phyloP scores from a whole-genome alignment of 2,329 filamentous ascomycete genomes.

The Cladobotryum mycophilum region DNA sequence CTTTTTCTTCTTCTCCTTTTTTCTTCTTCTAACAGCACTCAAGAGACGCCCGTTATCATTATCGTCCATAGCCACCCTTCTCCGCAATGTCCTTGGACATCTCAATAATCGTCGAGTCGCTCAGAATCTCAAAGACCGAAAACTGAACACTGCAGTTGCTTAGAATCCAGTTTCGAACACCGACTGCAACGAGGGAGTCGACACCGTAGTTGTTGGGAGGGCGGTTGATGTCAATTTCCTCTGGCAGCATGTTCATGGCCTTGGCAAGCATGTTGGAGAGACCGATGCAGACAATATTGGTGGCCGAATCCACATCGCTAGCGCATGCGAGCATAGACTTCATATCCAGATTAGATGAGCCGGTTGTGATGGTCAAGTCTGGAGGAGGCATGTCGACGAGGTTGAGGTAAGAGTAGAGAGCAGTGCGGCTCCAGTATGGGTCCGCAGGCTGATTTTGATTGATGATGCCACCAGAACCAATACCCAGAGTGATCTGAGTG shows the following conservation, averaged over 20 bases:
- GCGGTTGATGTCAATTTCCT: constrained; percentile 37
- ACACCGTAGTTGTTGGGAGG: constrained; percentile 42
- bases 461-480: constrained; percentile 49
- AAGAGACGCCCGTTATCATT: not conserved
- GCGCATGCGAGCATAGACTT: constrained; percentile 28
- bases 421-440: constrained; percentile 48
- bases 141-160: constrained; percentile 38
- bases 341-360: constrained; percentile 19
- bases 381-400: constrained; percentile 38
- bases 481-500: constrained; percentile 44
- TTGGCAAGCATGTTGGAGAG: constrained; percentile 37
- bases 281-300: constrained; percentile 29
- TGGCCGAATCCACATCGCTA: constrained; percentile 22
- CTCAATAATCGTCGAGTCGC: constrained; percentile 34
- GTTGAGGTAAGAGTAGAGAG: constrained; percentile 43
- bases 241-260: constrained; percentile 38
- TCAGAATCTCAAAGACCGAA: constrained; percentile 43
- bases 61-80: constrained; percentile 23
- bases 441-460: constrained; percentile 46
- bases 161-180: constrained; percentile 45
- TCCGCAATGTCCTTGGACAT: constrained; percentile 31
- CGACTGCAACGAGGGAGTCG: constrained; percentile 48
- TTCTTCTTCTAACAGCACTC: no score
- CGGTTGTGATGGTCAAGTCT: constrained; percentile 18
- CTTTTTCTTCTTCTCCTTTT: no score